These are phyloP conservation scores for Rubus parviflorus DNA, from an alignment of 306 rosid genomes.

Conservation along the genomic window DNA sequence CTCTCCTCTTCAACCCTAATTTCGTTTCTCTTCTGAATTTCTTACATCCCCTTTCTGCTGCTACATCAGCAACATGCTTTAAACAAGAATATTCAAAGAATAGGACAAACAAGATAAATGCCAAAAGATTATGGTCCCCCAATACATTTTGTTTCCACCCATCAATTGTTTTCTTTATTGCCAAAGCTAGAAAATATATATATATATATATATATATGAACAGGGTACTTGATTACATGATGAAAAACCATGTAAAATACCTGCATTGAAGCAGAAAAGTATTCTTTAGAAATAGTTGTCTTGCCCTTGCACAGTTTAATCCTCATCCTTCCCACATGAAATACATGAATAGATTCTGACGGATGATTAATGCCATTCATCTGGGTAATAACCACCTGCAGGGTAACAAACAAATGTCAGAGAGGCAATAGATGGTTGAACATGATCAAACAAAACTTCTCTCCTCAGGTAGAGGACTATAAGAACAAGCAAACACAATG, in stretches of 20 bases:
- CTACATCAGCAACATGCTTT: neutral
- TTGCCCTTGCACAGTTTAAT: constrained; percentile 78
- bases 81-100: neutral
- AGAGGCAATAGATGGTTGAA: neutral
- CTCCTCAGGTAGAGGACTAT: neutral
- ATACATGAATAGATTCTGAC: constrained; percentile 71
- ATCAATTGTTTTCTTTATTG: neutral
- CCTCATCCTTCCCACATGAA: constrained; percentile 91
- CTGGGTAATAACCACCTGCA: constrained; percentile 83
- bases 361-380: constrained; percentile 61
- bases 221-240: neutral
- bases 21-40: neutral
- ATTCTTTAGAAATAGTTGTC: constrained; percentile 69
- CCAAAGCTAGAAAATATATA: neutral
- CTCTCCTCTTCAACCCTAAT: neutral
- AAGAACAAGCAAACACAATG: neutral
- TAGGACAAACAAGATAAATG: neutral
- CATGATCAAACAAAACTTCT: neutral
- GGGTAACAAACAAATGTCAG: constrained; percentile 18
- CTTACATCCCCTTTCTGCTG: neutral
- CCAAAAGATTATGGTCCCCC: neutral
- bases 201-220: no score
- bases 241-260: constrained; percentile 32
- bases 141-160: neutral
- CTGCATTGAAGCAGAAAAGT: constrained; percentile 87